A percentile compares a stretch with the other conserved stretches of the same genome.
phyloP scores from a whole-genome alignment of 208 protist genomes.

The Wallacemonas sp. region DNA sequence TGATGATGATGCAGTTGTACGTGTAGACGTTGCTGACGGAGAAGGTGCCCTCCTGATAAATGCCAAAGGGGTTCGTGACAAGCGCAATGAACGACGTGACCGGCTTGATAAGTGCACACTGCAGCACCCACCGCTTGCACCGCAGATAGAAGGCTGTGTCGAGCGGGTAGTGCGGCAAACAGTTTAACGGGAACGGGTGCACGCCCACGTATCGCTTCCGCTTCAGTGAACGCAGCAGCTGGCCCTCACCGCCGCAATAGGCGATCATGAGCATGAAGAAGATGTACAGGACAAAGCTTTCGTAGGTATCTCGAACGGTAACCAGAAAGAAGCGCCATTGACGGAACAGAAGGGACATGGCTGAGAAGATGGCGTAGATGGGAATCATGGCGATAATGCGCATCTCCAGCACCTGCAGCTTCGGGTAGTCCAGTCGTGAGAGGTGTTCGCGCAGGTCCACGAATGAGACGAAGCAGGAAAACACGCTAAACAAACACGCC shows the following conservation, averaged over 20 bases:
- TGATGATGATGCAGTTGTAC: constrained; percentile 81
- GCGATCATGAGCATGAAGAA: constrained; percentile 91
- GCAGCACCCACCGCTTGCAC: constrained; percentile 88
- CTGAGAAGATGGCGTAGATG: constrained; percentile 78
- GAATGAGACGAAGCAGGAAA: constrained; percentile 69
- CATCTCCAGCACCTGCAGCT: constrained; percentile 80
- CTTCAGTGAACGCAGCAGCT: constrained; percentile 79
- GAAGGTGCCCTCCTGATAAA: constrained; percentile 76
- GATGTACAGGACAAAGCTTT: constrained; percentile 91
- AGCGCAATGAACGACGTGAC: constrained; percentile 68
- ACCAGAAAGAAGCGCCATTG: constrained; percentile 76
- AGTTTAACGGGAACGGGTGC: constrained; percentile 76
- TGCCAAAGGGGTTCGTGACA: constrained; percentile 49
- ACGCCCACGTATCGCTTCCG: constrained; percentile 68
- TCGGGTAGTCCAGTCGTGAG: constrained; percentile 67
- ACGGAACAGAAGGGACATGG: constrained; percentile 49
- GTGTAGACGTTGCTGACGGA: constrained; percentile 68
- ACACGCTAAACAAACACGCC: constrained; percentile 35
- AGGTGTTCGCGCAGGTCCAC: constrained; percentile 67
- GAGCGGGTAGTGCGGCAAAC: constrained; percentile 53
- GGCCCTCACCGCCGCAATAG: constrained; percentile 83
- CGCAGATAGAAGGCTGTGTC: constrained; percentile 78
- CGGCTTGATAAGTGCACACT: constrained; percentile 89
- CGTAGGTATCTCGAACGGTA: constrained; percentile 83
- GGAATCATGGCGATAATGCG: constrained; percentile 89